Percentiles rank a stretch among this genome's conserved stretches.
Evolutionary conservation across 2,329 filamentous ascomycete species (phyloP).

Genomic region (Fusarium fujikuroi): DNA sequence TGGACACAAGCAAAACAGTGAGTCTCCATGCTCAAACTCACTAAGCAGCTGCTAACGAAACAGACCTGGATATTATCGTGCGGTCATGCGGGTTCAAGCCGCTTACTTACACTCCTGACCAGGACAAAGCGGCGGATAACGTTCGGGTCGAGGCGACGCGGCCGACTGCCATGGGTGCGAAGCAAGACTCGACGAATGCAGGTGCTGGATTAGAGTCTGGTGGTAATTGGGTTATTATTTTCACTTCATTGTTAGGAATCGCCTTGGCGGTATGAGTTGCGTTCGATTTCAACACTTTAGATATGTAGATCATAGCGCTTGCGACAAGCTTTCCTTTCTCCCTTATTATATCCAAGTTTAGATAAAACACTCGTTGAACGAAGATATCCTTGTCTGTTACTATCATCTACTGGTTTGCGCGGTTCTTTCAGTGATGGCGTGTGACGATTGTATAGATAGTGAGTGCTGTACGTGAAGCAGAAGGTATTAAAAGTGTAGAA

Average conservation of each 20-base stretch:
- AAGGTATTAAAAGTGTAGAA: not conserved
- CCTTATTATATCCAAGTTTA: conserved; percentile 3
- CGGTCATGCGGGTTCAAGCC: conserved; percentile 49
- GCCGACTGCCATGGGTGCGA: conserved; percentile 33
- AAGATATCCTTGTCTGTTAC: not conserved
- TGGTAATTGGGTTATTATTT: not conserved
- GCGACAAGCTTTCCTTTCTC: conserved; percentile 13
- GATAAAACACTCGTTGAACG: not conserved
- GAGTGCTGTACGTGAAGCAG: not conserved
- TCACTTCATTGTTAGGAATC: conserved; percentile 16
- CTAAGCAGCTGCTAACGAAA: not conserved
- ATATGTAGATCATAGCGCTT: conserved; percentile 12
- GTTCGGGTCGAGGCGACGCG: conserved; percentile 49
- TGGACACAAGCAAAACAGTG: conserved; percentile 48
- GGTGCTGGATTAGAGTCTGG: not conserved
- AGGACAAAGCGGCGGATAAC: conserved; percentile 48
- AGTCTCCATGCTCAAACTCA: conserved; percentile 5
- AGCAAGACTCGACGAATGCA: conserved; percentile 1
- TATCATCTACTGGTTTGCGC: not conserved
- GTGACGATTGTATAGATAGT: not conserved
- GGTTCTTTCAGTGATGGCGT: not conserved
- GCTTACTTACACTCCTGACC: conserved; percentile 44
- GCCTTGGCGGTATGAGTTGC: conserved; percentile 7
- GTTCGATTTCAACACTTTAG: not conserved
- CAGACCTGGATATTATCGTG: conserved; percentile 53